A percentile compares a stretch with the other conserved stretches of the same genome.
These are phyloP conservation scores for Camelina sativa DNA, from an alignment of 345 rosid genomes.

Conservation along the genomic window DNA sequence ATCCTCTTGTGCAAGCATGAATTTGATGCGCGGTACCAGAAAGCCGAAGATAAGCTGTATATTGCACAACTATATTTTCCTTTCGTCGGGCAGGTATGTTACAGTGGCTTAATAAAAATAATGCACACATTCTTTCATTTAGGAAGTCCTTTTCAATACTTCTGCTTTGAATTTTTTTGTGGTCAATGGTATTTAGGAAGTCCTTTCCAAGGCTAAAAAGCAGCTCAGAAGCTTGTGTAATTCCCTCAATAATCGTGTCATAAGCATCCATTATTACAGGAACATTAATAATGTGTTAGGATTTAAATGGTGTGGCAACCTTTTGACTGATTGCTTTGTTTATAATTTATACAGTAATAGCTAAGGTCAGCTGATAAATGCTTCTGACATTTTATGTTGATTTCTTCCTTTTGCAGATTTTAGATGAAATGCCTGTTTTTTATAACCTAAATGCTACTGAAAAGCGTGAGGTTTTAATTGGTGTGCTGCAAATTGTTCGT, in stretches of 20 bases:
- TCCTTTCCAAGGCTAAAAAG: constrained; percentile 13
- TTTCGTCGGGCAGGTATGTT: constrained; percentile 85
- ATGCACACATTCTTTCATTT: constrained; percentile 12
- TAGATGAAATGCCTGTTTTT: constrained; percentile 99
- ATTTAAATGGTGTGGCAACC: constrained; percentile 18
- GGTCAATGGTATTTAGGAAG: constrained; percentile 18
- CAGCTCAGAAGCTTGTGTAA: constrained; percentile 15
- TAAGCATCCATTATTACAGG: constrained; percentile 9
- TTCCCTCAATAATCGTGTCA: constrained; percentile 11
- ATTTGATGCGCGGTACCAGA: constrained; percentile 96
- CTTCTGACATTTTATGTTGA: constrained; percentile 30
- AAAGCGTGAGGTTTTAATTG: constrained; percentile 96
- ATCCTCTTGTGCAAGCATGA: constrained; percentile 95
- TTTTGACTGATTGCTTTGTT: constrained; percentile 4
- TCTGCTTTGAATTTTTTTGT: constrained; percentile 1
- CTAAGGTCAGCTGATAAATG: constrained; percentile 8
- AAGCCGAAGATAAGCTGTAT: constrained; percentile 97
- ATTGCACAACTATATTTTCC: constrained; percentile 96
- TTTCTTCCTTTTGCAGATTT: constrained; percentile 69
- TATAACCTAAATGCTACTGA: constrained; percentile 93
- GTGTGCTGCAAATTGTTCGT: constrained; percentile 88
- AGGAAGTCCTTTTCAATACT: no score
- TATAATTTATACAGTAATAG: constrained; percentile 6
- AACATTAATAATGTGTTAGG: constrained; percentile 15
- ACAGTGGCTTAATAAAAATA: background rate